These are phyloP conservation scores for Cercophora sp. DNA, from an alignment of 495 filamentous ascomycete species.

Conservation along the genomic window DNA sequence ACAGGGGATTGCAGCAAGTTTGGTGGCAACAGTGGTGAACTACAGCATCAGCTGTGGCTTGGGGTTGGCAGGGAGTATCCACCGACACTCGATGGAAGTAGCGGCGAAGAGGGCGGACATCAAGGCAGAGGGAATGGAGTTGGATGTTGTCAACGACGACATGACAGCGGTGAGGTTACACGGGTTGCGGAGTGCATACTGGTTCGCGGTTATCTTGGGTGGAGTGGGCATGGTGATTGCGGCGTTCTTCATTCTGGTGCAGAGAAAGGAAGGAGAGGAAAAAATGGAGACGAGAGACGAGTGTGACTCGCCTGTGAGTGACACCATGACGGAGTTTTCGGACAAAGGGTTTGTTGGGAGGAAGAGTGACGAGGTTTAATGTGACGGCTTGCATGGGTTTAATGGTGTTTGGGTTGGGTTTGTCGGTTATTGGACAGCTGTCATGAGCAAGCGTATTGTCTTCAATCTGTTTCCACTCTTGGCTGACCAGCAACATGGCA, in stretches of 20 bases:
- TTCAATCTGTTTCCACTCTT: too few species aligned
- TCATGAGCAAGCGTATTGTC: too few species aligned
- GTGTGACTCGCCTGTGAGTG: too few species aligned
- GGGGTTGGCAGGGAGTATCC: conserved; percentile 44
- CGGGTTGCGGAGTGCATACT: conserved; percentile 55
- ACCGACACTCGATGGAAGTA: conserved; percentile 12
- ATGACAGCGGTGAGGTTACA: conserved; percentile 30
- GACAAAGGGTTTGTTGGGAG: too few species aligned
- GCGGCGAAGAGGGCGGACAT: conserved; percentile 2
- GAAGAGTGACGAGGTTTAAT: too few species aligned
- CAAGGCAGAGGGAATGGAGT: neutral
- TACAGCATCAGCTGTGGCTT: conserved; percentile 44
- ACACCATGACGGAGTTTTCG: too few species aligned
- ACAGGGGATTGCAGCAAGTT: conserved; percentile 51
- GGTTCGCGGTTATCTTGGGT: conserved; percentile 51
- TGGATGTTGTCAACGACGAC: neutral
- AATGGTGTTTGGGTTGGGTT: too few species aligned
- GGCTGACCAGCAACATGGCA: too few species aligned
- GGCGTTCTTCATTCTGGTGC: conserved; percentile 14
- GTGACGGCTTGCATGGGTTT: too few species aligned
- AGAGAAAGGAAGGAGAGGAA: neutral
- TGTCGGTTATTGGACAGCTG: too few species aligned
- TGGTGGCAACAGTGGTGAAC: conserved; percentile 42
- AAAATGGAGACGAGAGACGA: too few species aligned
- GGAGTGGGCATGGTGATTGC: conserved; percentile 39